phyloP scores from a whole-genome alignment of 306 rosid species.

The Vigna trinervia region DNA sequence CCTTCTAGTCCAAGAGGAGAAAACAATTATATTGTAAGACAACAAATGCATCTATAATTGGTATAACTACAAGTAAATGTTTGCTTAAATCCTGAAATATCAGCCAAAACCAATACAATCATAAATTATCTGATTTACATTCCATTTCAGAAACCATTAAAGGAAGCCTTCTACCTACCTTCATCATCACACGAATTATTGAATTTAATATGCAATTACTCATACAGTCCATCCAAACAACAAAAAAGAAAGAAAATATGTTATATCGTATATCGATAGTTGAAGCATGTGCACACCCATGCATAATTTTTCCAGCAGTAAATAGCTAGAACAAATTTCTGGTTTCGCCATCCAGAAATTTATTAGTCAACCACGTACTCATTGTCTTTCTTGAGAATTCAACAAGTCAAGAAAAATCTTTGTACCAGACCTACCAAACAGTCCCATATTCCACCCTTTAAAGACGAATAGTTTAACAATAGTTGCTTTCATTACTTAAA shows the following conservation, averaged over 20 bases:
- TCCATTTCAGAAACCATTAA: slow-evolving; percentile 23
- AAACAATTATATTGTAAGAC: neutral
- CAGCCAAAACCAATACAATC: neutral
- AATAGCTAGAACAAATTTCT: neutral
- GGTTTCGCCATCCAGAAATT: neutral
- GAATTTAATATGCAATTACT: neutral
- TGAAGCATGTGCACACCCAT: neutral
- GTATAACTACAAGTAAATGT: neutral
- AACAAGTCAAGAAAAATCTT: neutral
- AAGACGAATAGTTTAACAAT: neutral
- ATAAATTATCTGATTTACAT: slow-evolving; percentile 6
- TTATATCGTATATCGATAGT: neutral
- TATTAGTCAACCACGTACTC: slow-evolving; percentile 10
- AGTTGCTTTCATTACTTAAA: neutral
- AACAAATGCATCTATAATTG: neutral
- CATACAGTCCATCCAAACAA: neutral
- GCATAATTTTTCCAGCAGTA: slow-evolving; percentile 10
- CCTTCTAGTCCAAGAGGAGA: neutral
- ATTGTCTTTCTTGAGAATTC: neutral
- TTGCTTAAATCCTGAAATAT: slow-evolving; percentile 5
- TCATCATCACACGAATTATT: neutral
- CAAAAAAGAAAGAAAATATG: neutral
- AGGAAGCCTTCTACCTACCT: neutral
- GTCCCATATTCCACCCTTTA: neutral
- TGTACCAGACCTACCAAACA: neutral